Evolutionary conservation across 2,329 filamentous ascomycete species (phyloP).

Genomic region (Orbilia brochopaga): DNA sequence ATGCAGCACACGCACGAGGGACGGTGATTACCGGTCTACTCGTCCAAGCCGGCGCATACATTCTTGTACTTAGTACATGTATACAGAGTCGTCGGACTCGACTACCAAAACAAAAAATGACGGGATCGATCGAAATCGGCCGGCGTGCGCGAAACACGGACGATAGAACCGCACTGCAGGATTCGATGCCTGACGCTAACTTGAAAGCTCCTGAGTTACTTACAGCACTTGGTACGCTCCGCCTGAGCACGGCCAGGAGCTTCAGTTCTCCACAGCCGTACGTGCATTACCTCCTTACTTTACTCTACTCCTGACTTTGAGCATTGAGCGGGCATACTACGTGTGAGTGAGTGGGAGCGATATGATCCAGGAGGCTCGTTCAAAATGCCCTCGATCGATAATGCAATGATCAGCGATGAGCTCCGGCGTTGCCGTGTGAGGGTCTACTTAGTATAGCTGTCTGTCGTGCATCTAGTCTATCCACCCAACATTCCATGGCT

Average conservation of each 20-base stretch:
- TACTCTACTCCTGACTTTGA: too few species aligned
- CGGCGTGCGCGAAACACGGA: conserved; percentile 1
- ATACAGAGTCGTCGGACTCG: not conserved
- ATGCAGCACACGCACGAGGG: too few species aligned
- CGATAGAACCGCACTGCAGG: conserved; percentile 3
- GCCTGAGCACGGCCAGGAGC: not conserved
- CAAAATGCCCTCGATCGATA: conserved; percentile 12
- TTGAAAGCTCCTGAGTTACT: too few species aligned
- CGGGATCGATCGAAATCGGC: conserved; percentile 9
- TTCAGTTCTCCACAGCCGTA: conserved; percentile 4
- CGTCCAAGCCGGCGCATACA: too few species aligned
- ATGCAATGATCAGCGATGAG: conserved; percentile 18
- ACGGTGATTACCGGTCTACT: too few species aligned
- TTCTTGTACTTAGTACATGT: not conserved
- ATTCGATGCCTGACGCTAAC: not conserved
- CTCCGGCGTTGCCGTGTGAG: conserved; percentile 40
- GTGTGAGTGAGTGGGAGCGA: too few species aligned
- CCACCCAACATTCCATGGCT: not conserved
- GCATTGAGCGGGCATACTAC: too few species aligned
- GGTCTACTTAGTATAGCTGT: conserved; percentile 11
- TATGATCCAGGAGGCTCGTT: conserved; percentile 12
- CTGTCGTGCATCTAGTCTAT: conserved; percentile 1
- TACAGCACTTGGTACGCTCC: not conserved
- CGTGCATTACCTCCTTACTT: conserved; percentile 4
- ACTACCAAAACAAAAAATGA: not conserved